Evolutionary conservation across 495 filamentous ascomycete species (phyloP), one percentile per base, ranked within the genome.

Genomic region (Gamarada debralockiae): DNA sequence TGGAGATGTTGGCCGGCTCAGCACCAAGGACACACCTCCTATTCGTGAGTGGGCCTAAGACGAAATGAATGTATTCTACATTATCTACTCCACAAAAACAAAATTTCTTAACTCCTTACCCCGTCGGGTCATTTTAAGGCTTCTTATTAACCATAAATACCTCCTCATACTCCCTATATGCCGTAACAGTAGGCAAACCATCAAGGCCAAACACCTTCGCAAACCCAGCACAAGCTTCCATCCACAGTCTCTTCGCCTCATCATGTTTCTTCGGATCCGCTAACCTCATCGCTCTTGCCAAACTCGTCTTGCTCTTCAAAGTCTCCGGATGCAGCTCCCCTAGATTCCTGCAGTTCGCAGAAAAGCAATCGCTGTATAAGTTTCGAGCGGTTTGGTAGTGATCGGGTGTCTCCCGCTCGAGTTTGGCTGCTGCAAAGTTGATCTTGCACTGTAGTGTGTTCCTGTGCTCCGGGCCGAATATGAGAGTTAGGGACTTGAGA

Each of bases 311-410:
- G 20, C 25, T 39, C 39, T 46, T 50, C 13, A 45, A 23, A 13
- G 46, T 56, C 53, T 50, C 53, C 3, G 53, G 53, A 31, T 56
- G 53, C 13, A 44, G 18, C 9, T 50, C 46, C 8, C 53, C 53
- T 18, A 50, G 18, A 23, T 29, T 50, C 13, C 40, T 36, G 14
- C 33, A 37, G 27, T 50, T 45, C 3, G 47, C 36, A 9, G 20
- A 9, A 21, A 43, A 43, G 14, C 10, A 10, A 45, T 48, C 14
- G 17, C n/a, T 17, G 46, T 18, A 38, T 36, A 56, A 9, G 37
- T 2, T 10, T 17, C 29, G 21, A 31, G 37, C 15, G 53, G 37
- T 23, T 49, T 45, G 1, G 14, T 29, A 39, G 14, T 46, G 42
- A n/a, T 31, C 53, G 21, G 37, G 14, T 24, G 9, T 21, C 2